These are phyloP conservation scores for Apium graveolens DNA, from an alignment of 129 eudicot species.

Conservation along the genomic window DNA sequence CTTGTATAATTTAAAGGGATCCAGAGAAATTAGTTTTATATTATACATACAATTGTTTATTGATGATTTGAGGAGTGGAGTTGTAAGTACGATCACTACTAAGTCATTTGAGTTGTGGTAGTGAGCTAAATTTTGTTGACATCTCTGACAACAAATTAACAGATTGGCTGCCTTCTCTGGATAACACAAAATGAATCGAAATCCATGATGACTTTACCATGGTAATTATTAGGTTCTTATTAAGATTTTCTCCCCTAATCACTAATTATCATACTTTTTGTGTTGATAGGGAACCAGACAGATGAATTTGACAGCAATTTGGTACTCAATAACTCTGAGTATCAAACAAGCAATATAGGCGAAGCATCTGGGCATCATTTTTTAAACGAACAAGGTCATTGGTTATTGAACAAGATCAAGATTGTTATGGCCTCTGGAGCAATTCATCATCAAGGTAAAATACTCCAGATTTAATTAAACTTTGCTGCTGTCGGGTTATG, in stretches of 20 bases:
- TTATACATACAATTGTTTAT: too few relatives aligned
- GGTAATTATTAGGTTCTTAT: background rate
- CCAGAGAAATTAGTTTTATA: too few relatives aligned
- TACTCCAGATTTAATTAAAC: background rate
- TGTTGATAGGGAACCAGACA: conserved; percentile 44
- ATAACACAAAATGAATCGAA: too few relatives aligned
- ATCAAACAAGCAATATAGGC: conserved; percentile 22
- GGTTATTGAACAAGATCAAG: conserved; percentile 35
- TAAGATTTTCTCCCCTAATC: background rate
- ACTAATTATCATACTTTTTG: background rate
- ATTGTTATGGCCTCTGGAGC: conserved; percentile 60
- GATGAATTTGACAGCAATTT: conserved; percentile 62
- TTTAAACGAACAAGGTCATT: conserved; percentile 24
- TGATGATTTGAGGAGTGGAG: too few relatives aligned
- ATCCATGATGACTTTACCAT: too few relatives aligned
- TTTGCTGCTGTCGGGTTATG: too few relatives aligned
- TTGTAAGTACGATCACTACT: too few relatives aligned
- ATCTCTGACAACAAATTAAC: too few relatives aligned
- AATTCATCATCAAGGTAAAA: conserved; percentile 78
- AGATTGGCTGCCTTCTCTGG: too few relatives aligned
- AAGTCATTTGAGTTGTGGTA: too few relatives aligned
- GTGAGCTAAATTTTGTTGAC: too few relatives aligned
- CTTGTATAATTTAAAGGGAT: too few relatives aligned
- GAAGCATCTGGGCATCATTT: conserved; percentile 23
- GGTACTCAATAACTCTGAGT: conserved; percentile 64